Evolutionary conservation across 331 rosid species (phyloP), one percentile per base, ranked within the genome.

Genomic region (Quercus tomentella): DNA sequence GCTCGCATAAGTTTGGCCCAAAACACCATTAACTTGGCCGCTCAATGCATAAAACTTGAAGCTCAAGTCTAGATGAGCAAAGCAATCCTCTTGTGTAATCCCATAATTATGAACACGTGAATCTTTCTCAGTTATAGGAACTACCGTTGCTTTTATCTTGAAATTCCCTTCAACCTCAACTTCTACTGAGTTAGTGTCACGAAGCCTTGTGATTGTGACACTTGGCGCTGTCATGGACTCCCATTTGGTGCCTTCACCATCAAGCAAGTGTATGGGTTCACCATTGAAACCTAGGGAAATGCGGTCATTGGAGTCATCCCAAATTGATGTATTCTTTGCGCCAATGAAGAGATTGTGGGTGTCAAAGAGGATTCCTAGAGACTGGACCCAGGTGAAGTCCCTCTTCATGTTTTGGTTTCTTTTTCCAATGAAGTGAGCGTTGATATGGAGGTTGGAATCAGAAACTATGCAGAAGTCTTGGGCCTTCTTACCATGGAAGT

Each of bases 301-400:
- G n/a, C 83, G 88, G 77, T 87, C 87, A 0, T 26, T 4, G 41
- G 82, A 61, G 56, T 82, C 85, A 2, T 82, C 82, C 91, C 91
- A 82, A 0, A 22, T 17, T 1, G 83, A 12, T 2, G 88, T 87
- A 4, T 45, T 71, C 61, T 65, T 45, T 21, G 91, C 91, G 6
- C 82, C 81, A 18, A 87, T 70, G 69, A 65, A 70, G 80, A 87
- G 75, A 4, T 61, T 78, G 78, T 80, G 91, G 22, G 14, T n/a
- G 55, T 69, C 63, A n/a, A 74, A 84, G 80, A 80, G 91, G 70
- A 87, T 75, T 22, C 87, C 91, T 3, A 87, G 78, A 58, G 89
- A 87, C 18, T 85, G 81, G 18, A 85, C 87, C 89, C 91, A 87
- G 12, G 91, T 84, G 91, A 87, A 87, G 81, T 87, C 91, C 20